Percentiles rank a stretch among this genome's conserved stretches.
phyloP scores from a whole-genome alignment of 1,284 basidiomycete genomes.

The Hemileia vastatrix region DNA sequence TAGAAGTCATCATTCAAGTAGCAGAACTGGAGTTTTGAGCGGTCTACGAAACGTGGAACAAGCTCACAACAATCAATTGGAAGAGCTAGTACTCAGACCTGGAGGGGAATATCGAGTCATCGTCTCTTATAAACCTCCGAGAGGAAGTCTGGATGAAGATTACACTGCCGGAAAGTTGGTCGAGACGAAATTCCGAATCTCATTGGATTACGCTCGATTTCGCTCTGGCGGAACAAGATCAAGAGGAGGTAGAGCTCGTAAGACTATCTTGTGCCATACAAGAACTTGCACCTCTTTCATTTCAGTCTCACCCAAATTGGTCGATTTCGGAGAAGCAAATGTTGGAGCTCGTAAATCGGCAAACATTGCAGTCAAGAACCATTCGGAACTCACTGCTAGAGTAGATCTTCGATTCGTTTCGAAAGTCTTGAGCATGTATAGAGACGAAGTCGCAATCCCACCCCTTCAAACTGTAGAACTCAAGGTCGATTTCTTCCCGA shows the following conservation, averaged over 20 bases:
- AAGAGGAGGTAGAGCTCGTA: constrained; percentile 42
- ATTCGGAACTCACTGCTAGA: constrained; percentile 47
- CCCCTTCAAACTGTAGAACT: constrained; percentile 48
- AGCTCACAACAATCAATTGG: constrained; percentile 45
- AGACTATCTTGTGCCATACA: constrained; percentile 45
- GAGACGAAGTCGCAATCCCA: constrained; percentile 48
- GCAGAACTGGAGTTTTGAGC: neutral
- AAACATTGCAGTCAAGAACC: constrained; percentile 47
- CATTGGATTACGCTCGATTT: constrained; percentile 46
- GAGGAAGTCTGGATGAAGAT: constrained; percentile 36
- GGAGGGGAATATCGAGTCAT: constrained; percentile 50
- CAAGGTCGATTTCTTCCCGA: constrained; percentile 49
- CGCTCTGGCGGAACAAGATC: constrained; percentile 32
- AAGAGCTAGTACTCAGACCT: constrained; percentile 49
- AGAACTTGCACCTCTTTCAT: constrained; percentile 50
- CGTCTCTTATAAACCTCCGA: constrained; percentile 47
- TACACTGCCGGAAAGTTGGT: constrained; percentile 45
- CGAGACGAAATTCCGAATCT: constrained; percentile 47
- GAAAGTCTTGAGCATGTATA: constrained; percentile 49
- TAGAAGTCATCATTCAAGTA: constrained; percentile 19
- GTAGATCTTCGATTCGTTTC: constrained; percentile 50
- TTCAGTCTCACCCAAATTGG: constrained; percentile 43
- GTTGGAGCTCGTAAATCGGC: constrained; percentile 48
- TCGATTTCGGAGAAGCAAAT: constrained; percentile 50
- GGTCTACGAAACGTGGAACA: too few species aligned